Evolutionary conservation across 2,329 filamentous ascomycete genomes (phyloP).

Genomic region (Nemania serpens): DNA sequence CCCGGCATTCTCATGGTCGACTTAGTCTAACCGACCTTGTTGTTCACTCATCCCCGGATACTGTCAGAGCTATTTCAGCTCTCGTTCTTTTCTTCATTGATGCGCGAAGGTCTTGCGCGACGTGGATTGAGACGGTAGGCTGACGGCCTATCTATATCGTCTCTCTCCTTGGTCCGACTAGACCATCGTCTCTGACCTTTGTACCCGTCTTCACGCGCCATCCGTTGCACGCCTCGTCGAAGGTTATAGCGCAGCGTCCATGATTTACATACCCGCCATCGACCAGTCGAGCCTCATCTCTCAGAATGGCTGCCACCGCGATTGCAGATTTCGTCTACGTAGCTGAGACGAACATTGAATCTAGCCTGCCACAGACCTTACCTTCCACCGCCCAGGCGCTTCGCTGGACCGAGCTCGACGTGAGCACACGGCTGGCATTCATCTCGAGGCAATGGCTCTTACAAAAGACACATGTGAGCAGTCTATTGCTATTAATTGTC

Average conservation of each 20-base stretch:
- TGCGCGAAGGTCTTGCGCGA: conserved; percentile 3
- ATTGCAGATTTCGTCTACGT: conserved; percentile 49
- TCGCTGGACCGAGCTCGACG: conserved; percentile 45
- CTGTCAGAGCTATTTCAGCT: neutral
- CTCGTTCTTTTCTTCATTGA: neutral
- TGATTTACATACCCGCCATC: conserved; percentile 53
- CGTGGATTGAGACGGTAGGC: neutral
- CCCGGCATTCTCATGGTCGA: neutral
- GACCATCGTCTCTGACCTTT: conserved; percentile 8
- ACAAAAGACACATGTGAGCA: conserved; percentile 41
- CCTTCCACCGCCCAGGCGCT: conserved; percentile 38
- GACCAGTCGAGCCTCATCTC: conserved; percentile 51
- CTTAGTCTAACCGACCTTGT: neutral
- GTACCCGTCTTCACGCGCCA: conserved; percentile 13
- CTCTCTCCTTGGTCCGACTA: neutral
- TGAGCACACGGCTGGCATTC: conserved; percentile 44
- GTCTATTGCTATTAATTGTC: conserved; percentile 19
- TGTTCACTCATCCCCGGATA: neutral
- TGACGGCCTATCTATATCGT: neutral
- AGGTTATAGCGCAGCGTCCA: conserved; percentile 50
- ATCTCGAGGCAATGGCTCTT: conserved; percentile 50
- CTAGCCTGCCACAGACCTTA: conserved; percentile 45
- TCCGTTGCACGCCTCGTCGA: conserved; percentile 29
- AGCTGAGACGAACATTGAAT: conserved; percentile 49
- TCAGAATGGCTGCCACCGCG: conserved; percentile 60